These are phyloP conservation scores for Aspergillus intermedius DNA, from an alignment of 2,329 filamentous ascomycete species.

Conservation along the genomic window DNA sequence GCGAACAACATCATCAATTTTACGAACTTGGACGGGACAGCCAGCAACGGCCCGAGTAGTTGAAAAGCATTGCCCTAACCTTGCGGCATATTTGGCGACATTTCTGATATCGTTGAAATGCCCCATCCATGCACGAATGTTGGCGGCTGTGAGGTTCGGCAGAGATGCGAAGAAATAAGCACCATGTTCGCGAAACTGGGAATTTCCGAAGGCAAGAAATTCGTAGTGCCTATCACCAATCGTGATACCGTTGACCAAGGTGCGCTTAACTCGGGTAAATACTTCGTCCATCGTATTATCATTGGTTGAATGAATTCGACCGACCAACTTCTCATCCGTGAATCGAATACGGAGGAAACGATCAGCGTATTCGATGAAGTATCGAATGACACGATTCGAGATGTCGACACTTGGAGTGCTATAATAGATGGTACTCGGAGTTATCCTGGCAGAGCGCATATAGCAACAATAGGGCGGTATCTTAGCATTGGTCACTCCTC, in stretches of 20 bases:
- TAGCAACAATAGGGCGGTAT: constrained; percentile 68
- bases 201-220: constrained; percentile 92
- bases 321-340: constrained; percentile 65
- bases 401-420: constrained; percentile 73
- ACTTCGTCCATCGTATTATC: constrained; percentile 59
- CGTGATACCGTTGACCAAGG: constrained; percentile 68
- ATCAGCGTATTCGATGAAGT: constrained; percentile 62
- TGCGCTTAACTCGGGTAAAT: constrained; percentile 65
- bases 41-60: constrained; percentile 72
- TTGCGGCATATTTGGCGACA: constrained; percentile 83
- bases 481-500: constrained; percentile 44
- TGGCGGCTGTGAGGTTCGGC: constrained; percentile 58
- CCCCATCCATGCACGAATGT: constrained; percentile 83
- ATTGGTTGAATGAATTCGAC: constrained; percentile 54
- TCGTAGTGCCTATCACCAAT: constrained; percentile 78
- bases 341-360: constrained; percentile 87
- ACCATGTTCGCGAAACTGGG: constrained; percentile 84
- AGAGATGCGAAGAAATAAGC: constrained; percentile 86
- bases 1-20: constrained; percentile 63
- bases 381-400: constrained; percentile 78
- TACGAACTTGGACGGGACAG: constrained; percentile 52
- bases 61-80: constrained; percentile 91
- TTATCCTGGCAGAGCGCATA: constrained; percentile 70
- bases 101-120: constrained; percentile 71
- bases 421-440: constrained; percentile 75